Percentiles rank a stretch among this genome's conserved stretches.
These are phyloP conservation scores for Polytrichum commune DNA, from an alignment of 225 moss, liverwort and hornwort genomes.

Conservation along the genomic window DNA sequence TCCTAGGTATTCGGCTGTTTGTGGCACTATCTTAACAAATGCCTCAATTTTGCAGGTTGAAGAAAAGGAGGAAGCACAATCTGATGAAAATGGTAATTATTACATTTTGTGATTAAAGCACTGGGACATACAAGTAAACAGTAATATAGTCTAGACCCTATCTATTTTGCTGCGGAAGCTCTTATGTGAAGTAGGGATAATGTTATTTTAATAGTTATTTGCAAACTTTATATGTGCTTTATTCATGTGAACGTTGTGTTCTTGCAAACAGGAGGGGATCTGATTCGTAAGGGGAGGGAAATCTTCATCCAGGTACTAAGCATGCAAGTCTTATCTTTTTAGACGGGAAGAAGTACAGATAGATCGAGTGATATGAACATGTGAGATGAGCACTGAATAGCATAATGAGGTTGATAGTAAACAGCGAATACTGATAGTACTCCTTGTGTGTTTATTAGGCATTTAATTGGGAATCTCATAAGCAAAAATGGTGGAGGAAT, in stretches of 20 bases:
- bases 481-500: slow-evolving; percentile 66
- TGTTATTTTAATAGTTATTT: too few relatives aligned
- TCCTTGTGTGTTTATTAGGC: slow-evolving; percentile 38
- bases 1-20: neutral
- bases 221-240: slow-evolving; percentile 5
- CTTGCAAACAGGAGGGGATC: slow-evolving; percentile 41
- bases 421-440: neutral
- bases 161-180: neutral
- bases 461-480: slow-evolving; percentile 95
- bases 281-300: slow-evolving; percentile 49
- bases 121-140: slow-evolving; percentile 1
- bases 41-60: slow-evolving; percentile 39
- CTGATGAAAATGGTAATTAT: slow-evolving; percentile 38
- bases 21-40: slow-evolving; percentile 14
- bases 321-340: too few relatives aligned
- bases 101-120: neutral
- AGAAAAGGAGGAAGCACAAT: slow-evolving; percentile 29
- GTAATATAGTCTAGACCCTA: slow-evolving; percentile 11
- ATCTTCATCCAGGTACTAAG: slow-evolving; percentile 53
- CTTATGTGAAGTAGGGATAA: too few relatives aligned
- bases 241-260: slow-evolving; percentile 11
- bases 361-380: too few relatives aligned
- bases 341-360: too few relatives aligned
- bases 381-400: too few relatives aligned
- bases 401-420: neutral